Evolutionary conservation across 768 basidiomycete genomes (phyloP).

Genomic region (Mycena galericulata): DNA sequence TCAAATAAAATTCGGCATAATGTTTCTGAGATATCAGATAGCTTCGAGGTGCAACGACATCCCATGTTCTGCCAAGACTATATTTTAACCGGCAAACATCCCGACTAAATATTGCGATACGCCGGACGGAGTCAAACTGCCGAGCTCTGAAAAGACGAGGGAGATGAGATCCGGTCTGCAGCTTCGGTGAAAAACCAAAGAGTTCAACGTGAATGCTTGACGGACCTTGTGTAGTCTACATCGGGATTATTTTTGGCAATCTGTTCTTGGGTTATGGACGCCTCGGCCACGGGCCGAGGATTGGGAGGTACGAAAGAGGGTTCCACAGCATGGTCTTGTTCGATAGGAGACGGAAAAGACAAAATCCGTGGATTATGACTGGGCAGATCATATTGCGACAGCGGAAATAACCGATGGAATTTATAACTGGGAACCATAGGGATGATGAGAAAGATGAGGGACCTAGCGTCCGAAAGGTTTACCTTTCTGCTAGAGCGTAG

Average conservation of each 20-base stretch:
- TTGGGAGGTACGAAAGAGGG: conserved; percentile 27
- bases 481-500: conserved; percentile 95
- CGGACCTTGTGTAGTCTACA: conserved; percentile 93
- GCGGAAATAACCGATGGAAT: conserved; percentile 95
- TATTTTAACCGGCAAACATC: conserved; percentile 68
- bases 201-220: conserved; percentile 29
- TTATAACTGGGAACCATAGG: conserved; percentile 80
- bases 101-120: conserved; percentile 79
- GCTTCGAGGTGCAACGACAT: conserved; percentile 2
- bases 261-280: conserved; percentile 83
- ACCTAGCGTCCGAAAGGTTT: conserved; percentile 35
- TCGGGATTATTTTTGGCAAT: conserved; percentile 86
- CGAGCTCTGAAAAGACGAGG: conserved; percentile 94
- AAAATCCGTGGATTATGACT: conserved; percentile 82
- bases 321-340: conserved; percentile 13
- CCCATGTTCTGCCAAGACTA: conserved; percentile 3
- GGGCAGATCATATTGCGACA: conserved; percentile 91
- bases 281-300: conserved; percentile 34
- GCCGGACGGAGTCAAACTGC: conserved; percentile 80
- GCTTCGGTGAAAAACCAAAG: conserved; percentile 30
- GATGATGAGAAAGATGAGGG: conserved; percentile 38
- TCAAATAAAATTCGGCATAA: too few relatives aligned
- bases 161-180: conserved; percentile 91
- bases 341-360: conserved; percentile 66
- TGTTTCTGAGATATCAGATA: conserved; percentile 24